Evolutionary conservation across 371 early-diverging fungal species (phyloP), one percentile per base, ranked within the genome.

Genomic region (Parasitella parasitica): DNA sequence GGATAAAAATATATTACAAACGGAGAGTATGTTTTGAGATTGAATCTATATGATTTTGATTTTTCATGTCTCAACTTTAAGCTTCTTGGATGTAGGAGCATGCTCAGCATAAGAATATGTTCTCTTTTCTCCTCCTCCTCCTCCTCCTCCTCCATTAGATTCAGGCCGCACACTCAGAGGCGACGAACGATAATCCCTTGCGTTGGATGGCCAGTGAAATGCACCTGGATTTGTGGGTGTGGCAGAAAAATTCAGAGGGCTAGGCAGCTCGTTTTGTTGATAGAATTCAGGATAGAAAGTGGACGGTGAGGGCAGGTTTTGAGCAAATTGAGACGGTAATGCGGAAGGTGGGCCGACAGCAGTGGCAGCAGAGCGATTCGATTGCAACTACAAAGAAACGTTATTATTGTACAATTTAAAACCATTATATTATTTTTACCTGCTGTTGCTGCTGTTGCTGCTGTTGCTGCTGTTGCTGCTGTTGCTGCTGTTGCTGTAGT

Each of bases 281-380:
- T 91, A 91, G 41, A 91, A 86, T 57, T 89, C 82, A 4, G 89
- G 87, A 66, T 89, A 91, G 62, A 91, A 89, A 3, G 88, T 81
- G 8, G 86, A 88, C 6, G 91, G 91, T 8, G 91, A 90, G 4
- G 91, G 91, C 26, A 91, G 69, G 57, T 87, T 90, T 65, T 90
- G 90, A 27, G 88, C 88, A 63, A 89, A 89, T 67, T 90, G 85
- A 26, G 82, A 81, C 3, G 84, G 81, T 3, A 54, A 13, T 12
- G 54, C 54, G 20, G 61, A 54, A 36, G 57, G 57, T 8, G 57
- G 57, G 2, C 57, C 57, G 2, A 41, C 28, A 28, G n/a, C 26
- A 15, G 28, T 26, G 28, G 50, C 11, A 28, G 50, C 11, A 28
- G 50, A 28, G 26, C 50, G 22, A 4, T 16, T 43, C 1, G 43